Evolutionary conservation across 2,329 filamentous ascomycete species (phyloP).

Genomic region (Cladophialophora exuberans): DNA sequence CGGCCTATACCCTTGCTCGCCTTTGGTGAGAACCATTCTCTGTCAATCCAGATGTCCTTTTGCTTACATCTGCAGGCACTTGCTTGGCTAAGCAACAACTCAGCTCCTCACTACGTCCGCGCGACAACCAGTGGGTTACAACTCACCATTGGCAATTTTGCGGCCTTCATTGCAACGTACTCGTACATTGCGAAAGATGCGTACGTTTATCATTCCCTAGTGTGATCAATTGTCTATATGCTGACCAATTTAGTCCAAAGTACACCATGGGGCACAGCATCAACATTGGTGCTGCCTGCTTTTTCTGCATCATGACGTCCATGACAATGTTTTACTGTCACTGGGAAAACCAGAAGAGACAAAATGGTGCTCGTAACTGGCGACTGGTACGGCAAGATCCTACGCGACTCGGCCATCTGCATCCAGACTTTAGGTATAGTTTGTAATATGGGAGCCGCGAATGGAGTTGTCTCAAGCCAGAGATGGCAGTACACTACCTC

Average conservation of each 20-base stretch:
- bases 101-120: conserved; percentile 38
- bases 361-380: conserved; percentile 43
- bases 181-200: conserved; percentile 43
- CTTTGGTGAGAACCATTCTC: conserved; percentile 6
- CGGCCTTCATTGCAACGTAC: conserved; percentile 65
- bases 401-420: conserved; percentile 43
- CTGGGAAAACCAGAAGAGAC: conserved; percentile 48
- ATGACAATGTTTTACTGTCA: conserved; percentile 42
- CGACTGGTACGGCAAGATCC: conserved; percentile 39
- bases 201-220: conserved; percentile 34
- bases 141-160: conserved; percentile 67
- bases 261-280: conserved; percentile 48
- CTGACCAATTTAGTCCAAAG: conserved; percentile 35
- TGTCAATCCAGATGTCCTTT: conserved; percentile 56
- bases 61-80: conserved; percentile 54
- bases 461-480: neutral
- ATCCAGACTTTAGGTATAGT: conserved; percentile 48
- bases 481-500: no score
- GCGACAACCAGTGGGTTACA: conserved; percentile 53
- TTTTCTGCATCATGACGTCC: conserved; percentile 39
- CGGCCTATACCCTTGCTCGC: conserved; percentile 34
- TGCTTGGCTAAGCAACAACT: conserved; percentile 59
- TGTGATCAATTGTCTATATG: neutral
- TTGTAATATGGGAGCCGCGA: conserved; percentile 36
- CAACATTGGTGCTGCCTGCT: conserved; percentile 44